Base-by-base conservation (phyloP, 1,284 basidiomycete genomes). In the Cystobasidium sp. region DNA sequence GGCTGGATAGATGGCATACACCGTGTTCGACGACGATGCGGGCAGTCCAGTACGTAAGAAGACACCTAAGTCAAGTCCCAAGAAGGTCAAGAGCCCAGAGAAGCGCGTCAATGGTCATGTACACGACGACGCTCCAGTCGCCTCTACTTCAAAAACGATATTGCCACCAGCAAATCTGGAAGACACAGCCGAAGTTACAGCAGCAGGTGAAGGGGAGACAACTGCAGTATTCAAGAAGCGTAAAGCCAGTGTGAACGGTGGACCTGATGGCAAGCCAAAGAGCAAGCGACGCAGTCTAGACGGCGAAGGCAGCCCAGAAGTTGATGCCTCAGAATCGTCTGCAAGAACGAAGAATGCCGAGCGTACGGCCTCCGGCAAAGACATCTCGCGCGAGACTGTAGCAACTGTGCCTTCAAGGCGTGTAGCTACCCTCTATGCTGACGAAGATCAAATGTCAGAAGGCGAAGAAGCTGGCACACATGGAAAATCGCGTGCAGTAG, bases 131-230 rank as follows among this genome's bases (percentile, higher is more conserved):
- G 53, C 55, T 61, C 69, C 69, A 24, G 39, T 71, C 41, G 69
- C 69, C n/a, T 71, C 69, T 8, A 71, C 69, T 8, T 71, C 69
- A 10, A 71, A 64, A 44, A 18, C 59, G n/a, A n/a, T 59, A 31
- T 53, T 47, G 64, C 64, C 46, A 64, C 62, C 46, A 64, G 62
- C 62, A 52, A 49, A 52, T 46, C 24, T 44, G 31, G 62, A 39
- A 41, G 24, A 18, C n/a, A 22, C 20, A 52, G 14, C 20, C 18
- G 62, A 41, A 49, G 9, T 4, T 31, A 31, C 31, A 16, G 16
- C 46, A n/a, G 62, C 49, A 44, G 53, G 44, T 24, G 52, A 52
- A 56, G 51, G 43, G 14, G 16, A n/a, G 20, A 43, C 56, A 39
- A 39, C 43, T 6, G 56, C 58, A 22, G 22, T 56, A 0, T 68